Percentiles rank a stretch among this genome's conserved stretches.
Evolutionary conservation across 352 stramenopile genomes (phyloP).

Genomic region (Pythium folliculosum): DNA sequence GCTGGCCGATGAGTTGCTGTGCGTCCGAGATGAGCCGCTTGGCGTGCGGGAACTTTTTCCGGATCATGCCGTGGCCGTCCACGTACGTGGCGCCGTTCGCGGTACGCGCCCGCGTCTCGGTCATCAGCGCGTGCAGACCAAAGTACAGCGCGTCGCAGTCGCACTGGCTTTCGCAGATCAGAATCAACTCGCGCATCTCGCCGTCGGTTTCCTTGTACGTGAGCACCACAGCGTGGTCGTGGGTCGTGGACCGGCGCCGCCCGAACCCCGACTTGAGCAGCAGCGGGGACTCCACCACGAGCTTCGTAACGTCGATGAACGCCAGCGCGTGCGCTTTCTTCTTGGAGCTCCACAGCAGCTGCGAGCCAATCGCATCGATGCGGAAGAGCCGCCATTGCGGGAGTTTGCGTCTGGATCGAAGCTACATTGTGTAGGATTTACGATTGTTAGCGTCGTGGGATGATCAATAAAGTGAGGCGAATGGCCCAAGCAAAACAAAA

Average conservation of each 20-base stretch:
- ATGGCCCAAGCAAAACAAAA: neutral
- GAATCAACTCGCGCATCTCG: slow-evolving; percentile 41
- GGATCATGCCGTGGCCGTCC: slow-evolving; percentile 62
- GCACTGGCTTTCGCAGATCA: slow-evolving; percentile 62
- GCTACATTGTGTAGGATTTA: neutral
- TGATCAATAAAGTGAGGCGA: no score
- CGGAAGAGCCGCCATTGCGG: slow-evolving; percentile 61
- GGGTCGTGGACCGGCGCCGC: slow-evolving; percentile 23
- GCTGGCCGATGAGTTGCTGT: slow-evolving; percentile 44
- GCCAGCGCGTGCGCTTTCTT: slow-evolving; percentile 46
- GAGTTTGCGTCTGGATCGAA: slow-evolving; percentile 46
- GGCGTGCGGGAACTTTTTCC: slow-evolving; percentile 59
- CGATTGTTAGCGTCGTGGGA: no score
- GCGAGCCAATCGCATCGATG: slow-evolving; percentile 59
- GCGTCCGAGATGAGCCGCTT: slow-evolving; percentile 63
- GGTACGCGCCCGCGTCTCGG: slow-evolving; percentile 41
- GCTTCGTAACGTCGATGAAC: slow-evolving; percentile 43
- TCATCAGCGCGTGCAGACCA: slow-evolving; percentile 50
- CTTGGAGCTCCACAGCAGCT: slow-evolving; percentile 63
- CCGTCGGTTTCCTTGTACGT: slow-evolving; percentile 27
- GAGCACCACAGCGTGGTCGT: slow-evolving; percentile 43
- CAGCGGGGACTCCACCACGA: slow-evolving; percentile 54
- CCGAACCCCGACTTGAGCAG: slow-evolving; percentile 35
- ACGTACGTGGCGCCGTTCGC: slow-evolving; percentile 56
- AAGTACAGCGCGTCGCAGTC: slow-evolving; percentile 62